These are phyloP conservation scores for Rhinocladiella mackenziei DNA, from an alignment of 2,329 filamentous ascomycete species.

Conservation along the genomic window DNA sequence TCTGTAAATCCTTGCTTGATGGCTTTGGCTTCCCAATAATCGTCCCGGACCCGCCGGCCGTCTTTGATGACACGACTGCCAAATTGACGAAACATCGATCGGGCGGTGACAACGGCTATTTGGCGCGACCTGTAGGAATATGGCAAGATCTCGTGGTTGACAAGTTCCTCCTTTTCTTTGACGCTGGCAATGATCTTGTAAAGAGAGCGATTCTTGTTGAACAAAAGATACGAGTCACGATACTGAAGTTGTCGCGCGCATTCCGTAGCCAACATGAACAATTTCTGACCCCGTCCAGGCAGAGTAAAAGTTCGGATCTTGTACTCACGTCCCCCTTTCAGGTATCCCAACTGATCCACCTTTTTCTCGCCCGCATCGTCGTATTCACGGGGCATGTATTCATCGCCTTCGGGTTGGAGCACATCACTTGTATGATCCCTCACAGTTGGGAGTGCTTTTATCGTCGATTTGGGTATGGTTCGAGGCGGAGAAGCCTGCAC, in stretches of 20 bases:
- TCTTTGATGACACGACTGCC: slow-evolving; percentile 89
- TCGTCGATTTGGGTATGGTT: slow-evolving; percentile 51
- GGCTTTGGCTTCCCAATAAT: slow-evolving; percentile 98
- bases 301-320: slow-evolving; percentile 91
- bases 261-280: slow-evolving; percentile 98
- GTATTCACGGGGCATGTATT: slow-evolving; percentile 89
- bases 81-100: slow-evolving; percentile 98
- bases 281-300: slow-evolving; percentile 81
- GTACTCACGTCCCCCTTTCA: slow-evolving; percentile 79
- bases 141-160: slow-evolving; percentile 88
- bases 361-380: slow-evolving; percentile 95
- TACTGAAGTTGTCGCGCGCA: slow-evolving; percentile 92
- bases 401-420: slow-evolving; percentile 80
- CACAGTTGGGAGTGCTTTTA: slow-evolving; percentile 93
- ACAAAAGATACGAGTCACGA: slow-evolving; percentile 93
- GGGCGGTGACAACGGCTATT: slow-evolving; percentile 94
- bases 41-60: slow-evolving; percentile 86
- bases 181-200: slow-evolving; percentile 98
- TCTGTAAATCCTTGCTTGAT: slow-evolving; percentile 97
- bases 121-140: slow-evolving; percentile 98
- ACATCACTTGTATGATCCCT: slow-evolving; percentile 97
- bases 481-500: slow-evolving; percentile 55
- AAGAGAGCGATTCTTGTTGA: slow-evolving; percentile 96
- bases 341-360: slow-evolving; percentile 76
- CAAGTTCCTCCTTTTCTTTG: slow-evolving; percentile 92